phyloP scores from a whole-genome alignment of 148 eudicot species.

The Amaranthus cruentus region DNA sequence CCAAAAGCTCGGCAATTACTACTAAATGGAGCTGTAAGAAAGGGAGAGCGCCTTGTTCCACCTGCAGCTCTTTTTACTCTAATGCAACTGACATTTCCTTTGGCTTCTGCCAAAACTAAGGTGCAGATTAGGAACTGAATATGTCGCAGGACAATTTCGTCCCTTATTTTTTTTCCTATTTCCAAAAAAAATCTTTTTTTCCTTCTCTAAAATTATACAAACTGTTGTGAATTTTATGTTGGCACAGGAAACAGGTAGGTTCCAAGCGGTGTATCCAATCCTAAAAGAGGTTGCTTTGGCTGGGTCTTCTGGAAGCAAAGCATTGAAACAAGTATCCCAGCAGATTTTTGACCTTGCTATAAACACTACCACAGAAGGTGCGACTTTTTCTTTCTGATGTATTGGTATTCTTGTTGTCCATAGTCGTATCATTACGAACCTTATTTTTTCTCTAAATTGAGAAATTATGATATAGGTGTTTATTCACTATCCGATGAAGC shows the following conservation, averaged over 20 bases:
- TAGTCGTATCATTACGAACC: no score
- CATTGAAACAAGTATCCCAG: slow-evolving; percentile 47
- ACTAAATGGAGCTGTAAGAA: slow-evolving; percentile 54
- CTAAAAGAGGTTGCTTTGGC: slow-evolving; percentile 59
- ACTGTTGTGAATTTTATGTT: background rate
- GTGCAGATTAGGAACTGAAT: slow-evolving; percentile 19
- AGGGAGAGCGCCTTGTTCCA: slow-evolving; percentile 63
- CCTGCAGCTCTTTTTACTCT: slow-evolving; percentile 53
- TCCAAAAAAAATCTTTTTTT: no score
- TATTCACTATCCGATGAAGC: slow-evolving; percentile 51
- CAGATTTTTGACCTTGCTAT: slow-evolving; percentile 36
- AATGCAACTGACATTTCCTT: slow-evolving; percentile 56
- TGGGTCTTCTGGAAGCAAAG: slow-evolving; percentile 51
- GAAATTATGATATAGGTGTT: slow-evolving; percentile 31
- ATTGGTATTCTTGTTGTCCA: no score
- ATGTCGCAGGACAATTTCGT: background rate
- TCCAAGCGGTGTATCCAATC: slow-evolving; percentile 60
- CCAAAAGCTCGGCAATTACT: slow-evolving; percentile 56
- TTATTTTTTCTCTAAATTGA: no score
- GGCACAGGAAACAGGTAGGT: slow-evolving; percentile 55
- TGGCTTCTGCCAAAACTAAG: slow-evolving; percentile 47
- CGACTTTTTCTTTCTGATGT: background rate
- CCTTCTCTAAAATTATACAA: background rate
- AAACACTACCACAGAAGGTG: slow-evolving; percentile 51
- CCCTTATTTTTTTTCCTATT: background rate